These are phyloP conservation scores for Colletotrichum gigasporum DNA, from an alignment of 2,329 filamentous ascomycete species.

Conservation along the genomic window DNA sequence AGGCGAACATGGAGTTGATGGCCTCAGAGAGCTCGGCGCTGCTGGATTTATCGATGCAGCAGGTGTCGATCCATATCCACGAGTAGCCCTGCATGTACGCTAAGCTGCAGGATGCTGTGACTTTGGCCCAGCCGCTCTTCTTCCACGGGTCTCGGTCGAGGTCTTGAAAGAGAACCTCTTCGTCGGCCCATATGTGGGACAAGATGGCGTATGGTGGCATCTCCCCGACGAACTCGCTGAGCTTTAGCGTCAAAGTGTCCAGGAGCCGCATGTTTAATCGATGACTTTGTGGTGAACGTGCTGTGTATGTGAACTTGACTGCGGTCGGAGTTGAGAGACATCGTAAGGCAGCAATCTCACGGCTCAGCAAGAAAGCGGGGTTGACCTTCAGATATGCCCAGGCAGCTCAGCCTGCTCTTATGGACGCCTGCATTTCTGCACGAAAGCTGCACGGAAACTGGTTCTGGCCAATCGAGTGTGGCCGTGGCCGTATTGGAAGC, in stretches of 20 bases:
- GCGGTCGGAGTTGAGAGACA: too few species aligned
- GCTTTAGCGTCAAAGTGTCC: background rate
- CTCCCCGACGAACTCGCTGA: background rate
- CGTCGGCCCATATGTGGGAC: conserved; percentile 42
- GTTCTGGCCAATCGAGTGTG: too few species aligned
- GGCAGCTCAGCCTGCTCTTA: too few species aligned
- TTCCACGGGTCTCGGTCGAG: background rate
- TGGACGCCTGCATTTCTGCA: too few species aligned
- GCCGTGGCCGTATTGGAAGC: too few species aligned
- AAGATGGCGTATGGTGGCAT: conserved; percentile 36
- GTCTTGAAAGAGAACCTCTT: too few species aligned
- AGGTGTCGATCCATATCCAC: conserved; percentile 38
- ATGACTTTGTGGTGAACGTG: background rate
- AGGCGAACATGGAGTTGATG: conserved; percentile 34
- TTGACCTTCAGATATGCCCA: too few species aligned
- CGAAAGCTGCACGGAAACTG: too few species aligned
- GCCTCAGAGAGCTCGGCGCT: conserved; percentile 35
- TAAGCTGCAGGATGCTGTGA: conserved; percentile 20
- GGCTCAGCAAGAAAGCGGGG: too few species aligned
- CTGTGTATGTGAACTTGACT: too few species aligned
- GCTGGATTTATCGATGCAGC: conserved; percentile 37
- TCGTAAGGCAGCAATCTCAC: too few species aligned
- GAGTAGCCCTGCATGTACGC: conserved; percentile 12
- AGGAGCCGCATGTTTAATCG: background rate
- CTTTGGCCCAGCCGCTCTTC: conserved; percentile 24